Base-by-base conservation (phyloP, 2,329 filamentous ascomycete species). In the Nothophoma quercina region DNA sequence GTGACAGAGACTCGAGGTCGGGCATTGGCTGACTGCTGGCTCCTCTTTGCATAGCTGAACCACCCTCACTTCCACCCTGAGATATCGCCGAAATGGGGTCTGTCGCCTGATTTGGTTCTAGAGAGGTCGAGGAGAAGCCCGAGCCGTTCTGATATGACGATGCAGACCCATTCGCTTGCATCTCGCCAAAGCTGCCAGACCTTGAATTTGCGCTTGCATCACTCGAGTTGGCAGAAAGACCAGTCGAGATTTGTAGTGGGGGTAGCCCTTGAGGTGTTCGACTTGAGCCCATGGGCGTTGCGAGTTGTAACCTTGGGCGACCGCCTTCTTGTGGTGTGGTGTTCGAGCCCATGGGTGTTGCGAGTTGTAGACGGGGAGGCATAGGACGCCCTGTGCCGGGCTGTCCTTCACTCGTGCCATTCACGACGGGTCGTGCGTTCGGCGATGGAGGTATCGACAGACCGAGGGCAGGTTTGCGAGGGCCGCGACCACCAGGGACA, bases 81-180 rank as follows among this genome's bases (percentile, higher is more conserved):
- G 91, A 95, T 45, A 93, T 93, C 1, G 93, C 93, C 7, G 92
- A 96, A 29, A 91, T 88, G 0, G 93, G 93, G 68, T 97, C 93
- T 2, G 89, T 88, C 1, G 51, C 88, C 84, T 63, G 87, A 81
- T 46, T 86, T 77, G 68, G 61, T 47, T 73, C 86, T 81, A 60
- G 81, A 18, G 85, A 78, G 62, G 92, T 89, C 5, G 47, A 51
- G 30, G 90, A 89, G 72, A 96, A 93, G 4, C 90, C 93, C 26
- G 95, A 78, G 6, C 88, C 85, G 2, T 91, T 95, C 32, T 68
- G 66, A 70, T 90, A 95, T 60, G 91, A 90, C 8, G 91, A 95
- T n/a, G 92, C 92, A 26, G 92, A 91, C 47, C 91, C 91, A 74
- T 90, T 95, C 21, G 83, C 86, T 57, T 87, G 85, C 44, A 88